phyloP scores from a whole-genome alignment of 2,329 filamentous ascomycete genomes.

The Corynespora cassiicola region DNA sequence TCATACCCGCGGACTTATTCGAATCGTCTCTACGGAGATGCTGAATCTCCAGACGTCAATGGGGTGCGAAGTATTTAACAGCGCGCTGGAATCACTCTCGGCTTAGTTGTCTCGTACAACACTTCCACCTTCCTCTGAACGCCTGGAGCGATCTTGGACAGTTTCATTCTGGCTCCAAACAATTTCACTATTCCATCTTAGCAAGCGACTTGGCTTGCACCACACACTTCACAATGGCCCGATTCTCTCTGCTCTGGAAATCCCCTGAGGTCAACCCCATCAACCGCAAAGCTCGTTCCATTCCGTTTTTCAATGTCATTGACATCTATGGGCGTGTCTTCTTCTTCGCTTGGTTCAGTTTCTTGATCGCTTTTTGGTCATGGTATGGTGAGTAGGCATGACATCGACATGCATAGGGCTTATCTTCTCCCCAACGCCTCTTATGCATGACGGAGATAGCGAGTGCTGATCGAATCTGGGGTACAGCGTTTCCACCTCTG shows the following conservation, averaged over 20 bases:
- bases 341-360: constrained; percentile 86
- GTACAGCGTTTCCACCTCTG: constrained; percentile 38
- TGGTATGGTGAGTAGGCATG: constrained; percentile 55
- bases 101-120: constrained; percentile 1
- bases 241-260: constrained; percentile 27
- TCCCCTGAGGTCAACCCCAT: constrained; percentile 79
- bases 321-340: constrained; percentile 83
- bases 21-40: constrained; percentile 18
- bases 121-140: background rate
- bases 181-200: no score
- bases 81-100: background rate
- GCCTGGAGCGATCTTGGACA: no score
- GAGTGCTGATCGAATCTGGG: constrained; percentile 6
- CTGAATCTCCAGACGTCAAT: constrained; percentile 6
- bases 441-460: background rate
- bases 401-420: constrained; percentile 14
- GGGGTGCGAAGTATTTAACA: constrained; percentile 4
- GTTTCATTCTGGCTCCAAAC: no score
- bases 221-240: constrained; percentile 17
- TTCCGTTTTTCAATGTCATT: constrained; percentile 76
- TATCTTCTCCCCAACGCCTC: constrained; percentile 10
- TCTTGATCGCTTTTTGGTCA: constrained; percentile 85
- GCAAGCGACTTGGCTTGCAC: background rate
- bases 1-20: constrained; percentile 21
- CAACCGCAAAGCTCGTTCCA: constrained; percentile 78